A percentile compares a stretch with the other conserved stretches of the same genome.
Evolutionary conservation across 2,329 filamentous ascomycete species (phyloP).

Genomic region (Fusarium metavorans): DNA sequence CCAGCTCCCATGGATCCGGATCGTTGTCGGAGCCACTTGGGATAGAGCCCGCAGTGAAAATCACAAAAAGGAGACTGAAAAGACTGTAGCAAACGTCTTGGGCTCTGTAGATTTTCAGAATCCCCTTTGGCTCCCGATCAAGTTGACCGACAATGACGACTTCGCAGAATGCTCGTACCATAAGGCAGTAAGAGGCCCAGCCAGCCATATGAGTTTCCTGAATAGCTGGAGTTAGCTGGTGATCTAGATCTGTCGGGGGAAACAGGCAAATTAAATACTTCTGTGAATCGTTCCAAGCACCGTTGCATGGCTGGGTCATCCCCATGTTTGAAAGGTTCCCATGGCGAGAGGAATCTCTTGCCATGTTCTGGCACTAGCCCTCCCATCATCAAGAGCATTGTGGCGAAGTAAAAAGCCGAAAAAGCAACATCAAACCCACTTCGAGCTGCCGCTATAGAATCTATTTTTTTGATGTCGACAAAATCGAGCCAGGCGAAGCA

Average conservation of each 20-base stretch:
- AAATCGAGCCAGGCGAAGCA: not conserved
- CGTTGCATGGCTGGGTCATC: not conserved
- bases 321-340: not conserved
- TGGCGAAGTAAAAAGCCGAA: not conserved
- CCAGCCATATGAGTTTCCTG: not conserved
- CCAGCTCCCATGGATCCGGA: not conserved
- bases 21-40: not conserved
- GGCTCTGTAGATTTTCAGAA: not conserved
- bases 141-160: not conserved
- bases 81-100: not conserved
- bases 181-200: not conserved
- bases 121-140: not conserved
- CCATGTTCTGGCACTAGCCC: not conserved
- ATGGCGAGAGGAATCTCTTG: not conserved
- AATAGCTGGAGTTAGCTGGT: not conserved
- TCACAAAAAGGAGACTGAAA: not conserved
- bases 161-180: not conserved
- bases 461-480: not conserved
- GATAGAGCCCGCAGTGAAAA: not conserved
- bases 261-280: not conserved
- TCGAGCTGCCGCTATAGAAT: not conserved
- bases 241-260: too few relatives aligned
- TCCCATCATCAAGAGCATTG: not conserved
- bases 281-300: not conserved
- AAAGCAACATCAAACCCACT: not conserved